Percentiles rank a stretch among this genome's conserved stretches.
Evolutionary conservation across 2,329 filamentous ascomycete species (phyloP).

Genomic region (Apiospora hydei): DNA sequence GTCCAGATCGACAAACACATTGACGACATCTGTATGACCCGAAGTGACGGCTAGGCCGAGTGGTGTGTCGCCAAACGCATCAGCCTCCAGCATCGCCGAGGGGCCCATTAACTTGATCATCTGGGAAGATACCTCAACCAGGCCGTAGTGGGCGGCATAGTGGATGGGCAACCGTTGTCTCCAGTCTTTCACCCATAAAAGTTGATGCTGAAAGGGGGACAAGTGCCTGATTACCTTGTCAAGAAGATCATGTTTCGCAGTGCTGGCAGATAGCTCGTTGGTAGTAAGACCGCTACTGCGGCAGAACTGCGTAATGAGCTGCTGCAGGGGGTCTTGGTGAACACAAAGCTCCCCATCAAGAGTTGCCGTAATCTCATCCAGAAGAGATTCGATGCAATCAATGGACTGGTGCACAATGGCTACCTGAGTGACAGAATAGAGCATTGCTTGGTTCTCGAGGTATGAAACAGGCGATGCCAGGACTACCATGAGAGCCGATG

Average conservation of each 20-base stretch:
- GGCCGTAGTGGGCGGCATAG: slow-evolving; percentile 27
- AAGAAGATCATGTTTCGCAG: not conserved
- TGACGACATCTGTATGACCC: slow-evolving; percentile 21
- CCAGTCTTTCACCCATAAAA: slow-evolving; percentile 27
- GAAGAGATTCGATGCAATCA: slow-evolving; percentile 26
- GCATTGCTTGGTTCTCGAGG: slow-evolving; percentile 28
- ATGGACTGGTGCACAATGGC: slow-evolving; percentile 25
- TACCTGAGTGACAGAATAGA: slow-evolving; percentile 28
- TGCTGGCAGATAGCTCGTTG: not conserved
- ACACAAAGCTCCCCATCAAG: slow-evolving; percentile 23
- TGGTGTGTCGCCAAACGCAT: slow-evolving; percentile 24
- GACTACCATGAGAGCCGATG: slow-evolving; percentile 27
- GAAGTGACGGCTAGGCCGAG: slow-evolving; percentile 21
- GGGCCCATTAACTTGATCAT: slow-evolving; percentile 27
- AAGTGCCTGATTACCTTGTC: slow-evolving; percentile 25
- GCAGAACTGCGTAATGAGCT: slow-evolving; percentile 23
- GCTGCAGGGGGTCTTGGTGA: slow-evolving; percentile 28
- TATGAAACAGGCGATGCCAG: slow-evolving; percentile 27
- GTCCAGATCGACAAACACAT: slow-evolving; percentile 14
- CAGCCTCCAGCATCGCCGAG: slow-evolving; percentile 19
- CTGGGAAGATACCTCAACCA: slow-evolving; percentile 24
- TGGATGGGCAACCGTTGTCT: slow-evolving; percentile 27
- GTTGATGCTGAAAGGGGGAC: slow-evolving; percentile 29
- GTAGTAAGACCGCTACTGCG: not conserved
- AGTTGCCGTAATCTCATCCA: slow-evolving; percentile 26